phyloP scores from a whole-genome alignment of 371 early-diverging fungal genomes.

The Parasitella parasitica region DNA sequence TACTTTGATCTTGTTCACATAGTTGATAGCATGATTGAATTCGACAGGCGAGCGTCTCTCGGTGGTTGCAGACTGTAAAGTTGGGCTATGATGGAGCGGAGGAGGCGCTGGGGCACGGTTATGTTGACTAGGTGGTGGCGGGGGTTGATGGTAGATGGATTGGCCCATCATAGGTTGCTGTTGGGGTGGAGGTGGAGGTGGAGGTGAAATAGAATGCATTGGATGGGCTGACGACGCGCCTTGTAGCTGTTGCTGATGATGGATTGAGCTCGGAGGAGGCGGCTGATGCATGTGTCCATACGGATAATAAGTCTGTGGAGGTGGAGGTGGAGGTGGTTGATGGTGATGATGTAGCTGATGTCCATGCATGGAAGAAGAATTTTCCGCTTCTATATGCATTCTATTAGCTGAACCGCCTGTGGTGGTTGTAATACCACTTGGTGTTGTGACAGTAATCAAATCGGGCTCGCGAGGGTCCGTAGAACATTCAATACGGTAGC shows the following conservation, averaged over 20 bases:
- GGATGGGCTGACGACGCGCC: background rate
- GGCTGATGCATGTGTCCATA: constrained; percentile 4
- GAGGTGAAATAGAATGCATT: constrained; percentile 14
- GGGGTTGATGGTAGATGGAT: constrained; percentile 5
- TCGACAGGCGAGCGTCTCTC: constrained; percentile 61
- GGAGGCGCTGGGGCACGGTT: background rate
- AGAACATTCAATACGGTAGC: constrained; percentile 91
- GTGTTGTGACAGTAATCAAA: constrained; percentile 86
- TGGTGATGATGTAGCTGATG: constrained; percentile 1
- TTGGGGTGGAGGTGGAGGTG: constrained; percentile 11
- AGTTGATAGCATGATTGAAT: constrained; percentile 96
- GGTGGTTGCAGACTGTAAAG: background rate
- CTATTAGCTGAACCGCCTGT: background rate
- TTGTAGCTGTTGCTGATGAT: background rate
- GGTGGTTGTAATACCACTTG: constrained; percentile 52
- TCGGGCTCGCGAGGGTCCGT: constrained; percentile 70
- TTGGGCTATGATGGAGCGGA: constrained; percentile 9
- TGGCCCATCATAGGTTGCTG: constrained; percentile 6
- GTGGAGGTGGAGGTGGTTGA: constrained; percentile 16
- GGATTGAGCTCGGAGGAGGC: constrained; percentile 4
- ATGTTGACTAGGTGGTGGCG: constrained; percentile 7
- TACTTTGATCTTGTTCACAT: constrained; percentile 94
- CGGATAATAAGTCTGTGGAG: constrained; percentile 24
- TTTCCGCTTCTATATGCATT: constrained; percentile 1
- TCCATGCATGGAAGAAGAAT: background rate